Conservation (phyloP, 2,329 filamentous ascomycete genomes). For the Colletotrichum sp. region DNA sequence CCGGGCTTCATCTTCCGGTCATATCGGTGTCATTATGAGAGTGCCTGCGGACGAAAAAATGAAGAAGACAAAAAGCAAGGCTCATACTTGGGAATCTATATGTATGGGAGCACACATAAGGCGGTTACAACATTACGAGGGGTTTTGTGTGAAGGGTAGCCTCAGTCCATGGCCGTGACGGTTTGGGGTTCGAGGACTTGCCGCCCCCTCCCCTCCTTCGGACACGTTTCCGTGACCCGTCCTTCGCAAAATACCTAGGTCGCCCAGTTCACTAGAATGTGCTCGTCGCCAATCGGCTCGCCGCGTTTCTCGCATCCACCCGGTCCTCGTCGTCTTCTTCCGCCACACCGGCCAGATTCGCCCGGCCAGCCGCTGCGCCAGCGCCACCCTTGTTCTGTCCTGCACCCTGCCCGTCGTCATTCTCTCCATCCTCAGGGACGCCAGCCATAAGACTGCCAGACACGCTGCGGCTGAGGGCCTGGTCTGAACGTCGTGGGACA, state of each 20-base stretch:
- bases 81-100: slow-evolving; percentile 23
- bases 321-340: slow-evolving; percentile 93
- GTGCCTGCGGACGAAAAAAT: background rate
- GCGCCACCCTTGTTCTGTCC: slow-evolving; percentile 36
- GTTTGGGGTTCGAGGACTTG: background rate
- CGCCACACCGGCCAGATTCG: slow-evolving; percentile 63
- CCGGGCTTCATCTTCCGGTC: background rate
- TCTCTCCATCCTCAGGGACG: slow-evolving; percentile 65
- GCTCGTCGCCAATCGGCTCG: slow-evolving; percentile 90
- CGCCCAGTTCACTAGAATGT: slow-evolving; percentile 69
- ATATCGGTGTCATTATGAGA: background rate
- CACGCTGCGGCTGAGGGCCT: slow-evolving; percentile 74
- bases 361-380: slow-evolving; percentile 44
- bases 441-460: slow-evolving; percentile 74
- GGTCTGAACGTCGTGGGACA: slow-evolving; percentile 80
- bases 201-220: background rate
- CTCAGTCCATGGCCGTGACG: background rate
- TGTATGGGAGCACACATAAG: slow-evolving; percentile 18
- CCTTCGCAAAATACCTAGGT: background rate
- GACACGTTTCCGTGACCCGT: background rate
- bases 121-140: slow-evolving; percentile 21
- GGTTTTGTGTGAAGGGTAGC: background rate
- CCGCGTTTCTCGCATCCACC: slow-evolving; percentile 94
- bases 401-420: slow-evolving; percentile 42
- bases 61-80: background rate